A percentile compares a stretch with the other conserved stretches of the same genome.
Evolutionary conservation across 1,284 basidiomycete species (phyloP).

Genomic region (Erythrobasidium hasegawianum): DNA sequence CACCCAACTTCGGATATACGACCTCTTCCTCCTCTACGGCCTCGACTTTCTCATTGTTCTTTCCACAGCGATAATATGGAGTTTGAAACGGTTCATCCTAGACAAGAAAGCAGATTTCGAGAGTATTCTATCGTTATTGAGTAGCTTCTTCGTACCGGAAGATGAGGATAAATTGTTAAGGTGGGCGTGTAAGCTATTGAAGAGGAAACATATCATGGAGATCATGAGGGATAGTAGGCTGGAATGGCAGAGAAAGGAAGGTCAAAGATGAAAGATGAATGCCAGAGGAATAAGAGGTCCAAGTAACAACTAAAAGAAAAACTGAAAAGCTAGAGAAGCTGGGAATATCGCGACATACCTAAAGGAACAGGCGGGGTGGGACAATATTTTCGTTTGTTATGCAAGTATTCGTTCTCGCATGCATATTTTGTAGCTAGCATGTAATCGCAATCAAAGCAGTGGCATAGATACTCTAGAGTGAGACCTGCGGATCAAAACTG

Average conservation of each 20-base stretch:
- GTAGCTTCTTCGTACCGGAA: slow-evolving; percentile 85
- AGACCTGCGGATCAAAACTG: too few species aligned
- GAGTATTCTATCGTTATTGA: slow-evolving; percentile 77
- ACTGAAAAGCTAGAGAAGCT: too few species aligned
- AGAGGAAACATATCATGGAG: slow-evolving; percentile 43
- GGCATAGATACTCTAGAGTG: too few species aligned
- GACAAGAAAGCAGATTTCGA: slow-evolving; percentile 78
- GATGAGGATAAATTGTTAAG: slow-evolving; percentile 72
- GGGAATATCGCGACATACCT: too few species aligned
- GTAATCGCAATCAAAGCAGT: too few species aligned
- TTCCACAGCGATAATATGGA: slow-evolving; percentile 84
- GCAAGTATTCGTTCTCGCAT: too few species aligned
- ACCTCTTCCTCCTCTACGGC: slow-evolving; percentile 85
- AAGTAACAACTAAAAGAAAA: too few species aligned
- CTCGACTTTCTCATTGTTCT: slow-evolving; percentile 80
- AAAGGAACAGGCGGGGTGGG: too few species aligned
- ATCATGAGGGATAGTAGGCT: not conserved
- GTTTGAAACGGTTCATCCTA: slow-evolving; percentile 74
- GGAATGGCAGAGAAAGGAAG: slow-evolving; percentile 1
- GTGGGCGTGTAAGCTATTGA: slow-evolving; percentile 73
- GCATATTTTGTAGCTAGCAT: too few species aligned
- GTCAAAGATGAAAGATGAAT: not conserved
- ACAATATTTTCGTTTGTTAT: too few species aligned
- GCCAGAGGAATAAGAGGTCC: too few species aligned
- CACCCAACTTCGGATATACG: slow-evolving; percentile 90